Base-by-base conservation (phyloP, 2,329 filamentous ascomycete genomes). In the Fusarium bactridioides region DNA sequence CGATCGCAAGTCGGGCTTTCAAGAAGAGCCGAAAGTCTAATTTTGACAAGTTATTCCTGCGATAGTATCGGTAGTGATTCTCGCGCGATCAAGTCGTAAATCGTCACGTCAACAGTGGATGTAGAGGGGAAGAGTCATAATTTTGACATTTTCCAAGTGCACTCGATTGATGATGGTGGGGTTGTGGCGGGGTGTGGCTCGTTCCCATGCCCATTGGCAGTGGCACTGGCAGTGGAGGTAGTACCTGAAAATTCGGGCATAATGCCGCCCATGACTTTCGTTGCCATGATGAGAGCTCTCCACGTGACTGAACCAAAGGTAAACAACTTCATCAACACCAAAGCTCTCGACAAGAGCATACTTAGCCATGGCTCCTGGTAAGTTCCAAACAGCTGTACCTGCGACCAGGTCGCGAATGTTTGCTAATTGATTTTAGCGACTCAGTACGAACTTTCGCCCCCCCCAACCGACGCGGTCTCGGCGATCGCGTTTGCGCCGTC, bases 381-480 rank as follows among this genome's bases (percentile, higher is more conserved):
- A 65, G 82, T 70, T 38, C 25, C 55, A 33, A 43, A 37, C 43
- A 19, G 6, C 16, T 19, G 27, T 45, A 29, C 37, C 15, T 13
- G 13, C 19, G 16, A 21, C 53, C 16, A 10, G 8, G 7, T 31
- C 35, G 25, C 12, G 55, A 58, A 31, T 41, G 5, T 18, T 64
- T 59, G 21, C 74, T 79, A 64, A 81, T 67, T 33, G 23, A 25
- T 21, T 19, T 44, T 70, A 91, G 88, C 88, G 81, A 86, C 91
- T 74, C 94, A 97, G 86, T 95, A 93, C 84, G 92, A 96, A 82
- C 89, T 98, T 78, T 87, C 91, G 68, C 90, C 94, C 77, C 91
- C 94, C 51, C 96, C 96, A 16, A 89, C 88, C 75, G 96, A 99
- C 83, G 93, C 93, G 77, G 92, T 98, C 77, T 97, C 95, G 53